These are phyloP conservation scores for Litchi chinensis DNA, from an alignment of 345 rosid species.

Conservation along the genomic window DNA sequence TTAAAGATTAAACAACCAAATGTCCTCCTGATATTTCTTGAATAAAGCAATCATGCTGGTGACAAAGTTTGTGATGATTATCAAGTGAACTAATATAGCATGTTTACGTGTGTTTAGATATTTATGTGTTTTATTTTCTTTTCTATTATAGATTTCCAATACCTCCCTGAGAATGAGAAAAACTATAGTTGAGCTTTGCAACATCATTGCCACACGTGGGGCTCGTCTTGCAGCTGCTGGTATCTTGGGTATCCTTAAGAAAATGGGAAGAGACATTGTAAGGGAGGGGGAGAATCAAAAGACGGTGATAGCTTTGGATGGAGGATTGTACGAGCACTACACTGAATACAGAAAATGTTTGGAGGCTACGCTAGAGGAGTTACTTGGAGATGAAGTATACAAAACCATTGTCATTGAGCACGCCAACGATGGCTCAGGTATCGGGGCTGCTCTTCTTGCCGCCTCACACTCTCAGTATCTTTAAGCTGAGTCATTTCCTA, in stretches of 20 bases:
- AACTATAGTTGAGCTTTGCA: constrained; percentile 63
- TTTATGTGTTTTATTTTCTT: background rate
- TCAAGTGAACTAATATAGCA: background rate
- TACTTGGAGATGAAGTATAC: constrained; percentile 64
- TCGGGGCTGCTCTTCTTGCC: constrained; percentile 78
- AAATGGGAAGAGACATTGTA: constrained; percentile 61
- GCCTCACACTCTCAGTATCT: constrained; percentile 71
- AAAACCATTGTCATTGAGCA: constrained; percentile 47
- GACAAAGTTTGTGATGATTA: background rate
- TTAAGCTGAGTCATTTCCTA: constrained; percentile 23
- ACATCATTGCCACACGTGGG: constrained; percentile 68
- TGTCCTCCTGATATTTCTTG: background rate
- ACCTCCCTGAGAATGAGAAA: constrained; percentile 61
- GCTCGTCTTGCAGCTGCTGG: constrained; percentile 85
- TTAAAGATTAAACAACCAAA: background rate
- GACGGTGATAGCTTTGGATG: constrained; percentile 77
- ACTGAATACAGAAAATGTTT: constrained; percentile 54
- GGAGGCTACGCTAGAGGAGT: constrained; percentile 61
- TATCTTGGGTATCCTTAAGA: constrained; percentile 70
- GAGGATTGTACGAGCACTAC: constrained; percentile 80
- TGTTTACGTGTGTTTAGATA: background rate
- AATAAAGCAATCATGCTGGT: background rate
- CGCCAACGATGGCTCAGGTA: constrained; percentile 77
- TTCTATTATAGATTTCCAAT: constrained; percentile 47
- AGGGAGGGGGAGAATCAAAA: constrained; percentile 59